Evolutionary conservation across 164 flowering plant species (phyloP), one percentile per base, ranked within the genome.

Genomic region (Akebia trifoliata): DNA sequence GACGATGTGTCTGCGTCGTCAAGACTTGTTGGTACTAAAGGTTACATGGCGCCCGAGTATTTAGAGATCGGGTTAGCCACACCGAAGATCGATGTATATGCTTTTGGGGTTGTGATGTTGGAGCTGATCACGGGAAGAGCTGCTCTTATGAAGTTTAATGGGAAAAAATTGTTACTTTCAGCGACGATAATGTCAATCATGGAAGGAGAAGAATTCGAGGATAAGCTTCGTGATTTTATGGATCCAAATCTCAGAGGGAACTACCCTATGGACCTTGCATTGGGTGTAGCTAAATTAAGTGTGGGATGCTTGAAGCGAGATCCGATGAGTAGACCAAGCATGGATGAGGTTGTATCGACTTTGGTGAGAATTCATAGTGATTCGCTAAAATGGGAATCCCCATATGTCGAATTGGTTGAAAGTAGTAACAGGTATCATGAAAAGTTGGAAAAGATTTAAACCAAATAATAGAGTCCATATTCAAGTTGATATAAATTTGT

Each of bases 1-100:
- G 62, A 36, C 29, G 40, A 50, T 1, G 50, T 35, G 7, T 20
- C 35, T 24, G 21, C 49, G 15, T 22, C 28, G 40, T 66, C 74
- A 9, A 69, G 32, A 20, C 57, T 74, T 8, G 54, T 66, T 0
- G 88, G 83, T 4, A 73, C 79, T 1, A 68, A 34, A 56, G 84
- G 87, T 5, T 82, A 86, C 71, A 67, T 81, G 75, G 90, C 90
- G 4, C 91, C 90, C 0, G 90, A 86, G 70, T 83, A 80, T 46
- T n/a, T 81, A 9, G 75, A 73, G 11, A 29, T 26, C 4, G 84
- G 85, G 7, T 22, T 38, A 17, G 65, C 78, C 9, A 74, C 85
- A 31, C 63, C 85, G 0, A 76, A 78, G 69, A 44, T 78, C 1
- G 94, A 86, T 66, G 81, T 81, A 3, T 84, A 77, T 69, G 85